These are phyloP conservation scores for Cryphonectria nitschkei DNA, from an alignment of 2,329 filamentous ascomycete genomes.

Conservation along the genomic window DNA sequence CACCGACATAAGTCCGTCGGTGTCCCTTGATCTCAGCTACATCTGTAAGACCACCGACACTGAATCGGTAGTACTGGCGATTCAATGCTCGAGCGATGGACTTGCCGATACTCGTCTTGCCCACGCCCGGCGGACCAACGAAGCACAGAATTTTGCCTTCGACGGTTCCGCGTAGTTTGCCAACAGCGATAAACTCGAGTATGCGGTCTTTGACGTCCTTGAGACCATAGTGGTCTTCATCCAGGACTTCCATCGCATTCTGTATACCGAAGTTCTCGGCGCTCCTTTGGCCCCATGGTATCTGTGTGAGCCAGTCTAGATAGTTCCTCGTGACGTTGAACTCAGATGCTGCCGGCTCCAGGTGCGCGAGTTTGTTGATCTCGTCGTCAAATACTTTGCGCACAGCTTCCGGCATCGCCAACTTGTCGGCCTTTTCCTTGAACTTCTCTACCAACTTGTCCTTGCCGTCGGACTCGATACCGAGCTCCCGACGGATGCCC, in stretches of 20 bases:
- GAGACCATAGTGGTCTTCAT: constrained; percentile 94
- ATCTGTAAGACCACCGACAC: constrained; percentile 93
- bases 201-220: constrained; percentile 99
- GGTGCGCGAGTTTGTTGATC: constrained; percentile 91
- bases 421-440: constrained; percentile 88
- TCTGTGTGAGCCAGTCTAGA: constrained; percentile 96
- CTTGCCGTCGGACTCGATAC: constrained; percentile 96
- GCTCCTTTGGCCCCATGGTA: constrained; percentile 94
- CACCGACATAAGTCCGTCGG: constrained; percentile 92
- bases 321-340: constrained; percentile 99
- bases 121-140: constrained; percentile 94
- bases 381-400: constrained; percentile 99
- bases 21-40: constrained; percentile 99
- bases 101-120: constrained; percentile 98
- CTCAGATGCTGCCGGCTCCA: constrained; percentile 94
- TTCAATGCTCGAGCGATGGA: constrained; percentile 95
- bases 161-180: constrained; percentile 93
- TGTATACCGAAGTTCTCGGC: constrained; percentile 96
- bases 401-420: constrained; percentile 96
- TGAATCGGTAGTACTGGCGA: constrained; percentile 97
- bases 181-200: constrained; percentile 96
- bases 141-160: constrained; percentile 99
- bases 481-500: constrained; percentile 91
- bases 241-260: constrained; percentile 85
- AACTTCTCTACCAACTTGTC: constrained; percentile 98